These are phyloP conservation scores for Sporisorium exsertum DNA, from an alignment of 1,284 basidiomycete genomes.

Conservation along the genomic window DNA sequence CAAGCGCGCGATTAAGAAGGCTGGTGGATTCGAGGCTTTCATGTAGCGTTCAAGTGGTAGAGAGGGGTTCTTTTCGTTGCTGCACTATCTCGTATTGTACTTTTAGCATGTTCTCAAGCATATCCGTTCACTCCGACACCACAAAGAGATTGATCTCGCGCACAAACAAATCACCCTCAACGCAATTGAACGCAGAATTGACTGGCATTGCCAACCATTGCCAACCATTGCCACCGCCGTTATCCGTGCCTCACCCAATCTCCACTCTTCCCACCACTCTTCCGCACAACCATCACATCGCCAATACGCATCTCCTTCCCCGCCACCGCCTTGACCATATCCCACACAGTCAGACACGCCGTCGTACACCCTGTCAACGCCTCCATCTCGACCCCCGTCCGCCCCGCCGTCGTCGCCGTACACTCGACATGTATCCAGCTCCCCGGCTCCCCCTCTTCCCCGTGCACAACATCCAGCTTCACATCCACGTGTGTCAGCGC, in stretches of 20 bases:
- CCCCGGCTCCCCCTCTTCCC: neutral
- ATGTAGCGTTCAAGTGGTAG: neutral
- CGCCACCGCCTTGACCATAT: constrained; percentile 89
- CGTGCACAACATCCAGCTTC: constrained; percentile 71
- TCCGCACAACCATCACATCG: constrained; percentile 77
- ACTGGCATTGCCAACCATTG: neutral
- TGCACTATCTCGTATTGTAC: constrained; percentile 5
- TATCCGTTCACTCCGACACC: neutral
- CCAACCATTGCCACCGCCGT: neutral
- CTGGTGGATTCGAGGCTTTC: constrained; percentile 43
- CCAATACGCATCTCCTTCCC: constrained; percentile 79
- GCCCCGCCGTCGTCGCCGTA: constrained; percentile 46
- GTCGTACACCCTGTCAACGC: constrained; percentile 84
- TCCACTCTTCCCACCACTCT: constrained; percentile 81
- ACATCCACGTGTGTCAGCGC: constrained; percentile 79
- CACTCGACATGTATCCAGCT: constrained; percentile 52
- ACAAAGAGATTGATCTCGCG: neutral
- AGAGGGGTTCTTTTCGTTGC: neutral
- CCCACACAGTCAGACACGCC: constrained; percentile 86
- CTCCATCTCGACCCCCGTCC: constrained; percentile 88
- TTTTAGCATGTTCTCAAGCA: constrained; percentile 3
- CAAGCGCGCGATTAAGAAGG: constrained; percentile 69
- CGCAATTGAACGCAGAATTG: too few species aligned
- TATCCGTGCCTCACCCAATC: constrained; percentile 62
- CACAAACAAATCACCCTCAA: too few species aligned